phyloP scores from a whole-genome alignment of 148 eudicot genomes.

The Dianthus caryophyllus region DNA sequence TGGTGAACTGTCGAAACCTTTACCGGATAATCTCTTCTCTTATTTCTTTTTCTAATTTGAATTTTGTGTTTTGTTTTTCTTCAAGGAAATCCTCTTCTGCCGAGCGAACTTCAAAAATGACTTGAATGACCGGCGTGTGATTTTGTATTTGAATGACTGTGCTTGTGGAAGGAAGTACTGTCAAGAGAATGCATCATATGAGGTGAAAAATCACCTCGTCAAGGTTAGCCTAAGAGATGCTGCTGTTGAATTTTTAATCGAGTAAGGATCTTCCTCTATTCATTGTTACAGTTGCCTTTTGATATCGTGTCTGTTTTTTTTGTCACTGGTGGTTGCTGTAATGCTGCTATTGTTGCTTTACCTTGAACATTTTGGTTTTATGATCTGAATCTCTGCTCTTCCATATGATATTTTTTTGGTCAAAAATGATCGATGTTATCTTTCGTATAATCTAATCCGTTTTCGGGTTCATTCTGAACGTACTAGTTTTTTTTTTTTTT shows the following conservation, averaged over 20 bases:
- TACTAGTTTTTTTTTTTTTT: neutral
- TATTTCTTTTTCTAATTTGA: neutral
- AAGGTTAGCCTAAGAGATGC: conserved; percentile 85
- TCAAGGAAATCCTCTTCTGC: conserved; percentile 86
- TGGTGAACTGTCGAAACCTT: neutral
- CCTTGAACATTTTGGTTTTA: neutral
- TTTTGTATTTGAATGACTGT: conserved; percentile 69
- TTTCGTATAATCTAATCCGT: no score
- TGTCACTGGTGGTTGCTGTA: neutral
- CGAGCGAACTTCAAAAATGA: conserved; percentile 70
- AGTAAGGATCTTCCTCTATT: conserved; percentile 38
- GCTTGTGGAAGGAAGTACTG: conserved; percentile 69
- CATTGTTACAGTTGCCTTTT: neutral
- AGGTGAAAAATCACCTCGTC: conserved; percentile 60
- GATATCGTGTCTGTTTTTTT: neutral
- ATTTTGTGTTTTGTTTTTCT: conserved; percentile 15
- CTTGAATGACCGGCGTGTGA: conserved; percentile 62
- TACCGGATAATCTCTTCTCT: no score
- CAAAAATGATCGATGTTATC: neutral
- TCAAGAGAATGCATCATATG: conserved; percentile 68
- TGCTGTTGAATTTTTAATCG: conserved; percentile 72
- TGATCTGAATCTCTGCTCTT: no score
- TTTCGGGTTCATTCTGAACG: neutral
- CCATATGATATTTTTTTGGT: neutral
- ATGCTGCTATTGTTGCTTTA: neutral